These are phyloP conservation scores for Trichosanthes truncata DNA, from an alignment of 306 rosid genomes.

Conservation along the genomic window DNA sequence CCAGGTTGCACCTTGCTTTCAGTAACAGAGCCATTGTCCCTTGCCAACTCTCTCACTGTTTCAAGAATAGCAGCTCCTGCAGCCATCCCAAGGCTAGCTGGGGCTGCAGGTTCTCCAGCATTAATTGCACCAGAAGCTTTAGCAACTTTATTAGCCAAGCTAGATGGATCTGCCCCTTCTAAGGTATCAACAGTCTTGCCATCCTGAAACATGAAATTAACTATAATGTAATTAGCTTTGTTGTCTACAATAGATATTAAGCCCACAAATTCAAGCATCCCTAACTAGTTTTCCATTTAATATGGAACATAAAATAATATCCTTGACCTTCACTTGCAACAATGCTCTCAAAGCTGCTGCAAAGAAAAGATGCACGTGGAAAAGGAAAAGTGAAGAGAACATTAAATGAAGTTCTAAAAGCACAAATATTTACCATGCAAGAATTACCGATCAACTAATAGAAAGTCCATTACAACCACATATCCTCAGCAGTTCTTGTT, in stretches of 20 bases:
- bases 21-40: constrained; percentile 43
- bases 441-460: not conserved
- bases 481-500: not conserved
- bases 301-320: not conserved
- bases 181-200: constrained; percentile 72
- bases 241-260: not conserved
- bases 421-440: not conserved
- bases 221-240: not conserved
- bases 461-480: not conserved
- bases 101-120: constrained; percentile 77
- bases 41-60: constrained; percentile 58
- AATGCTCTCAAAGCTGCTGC: not conserved
- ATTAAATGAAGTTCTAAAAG: not conserved
- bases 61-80: constrained; percentile 69
- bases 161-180: constrained; percentile 98
- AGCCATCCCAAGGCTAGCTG: constrained; percentile 91
- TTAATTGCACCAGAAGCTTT: constrained; percentile 62
- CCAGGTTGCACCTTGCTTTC: constrained; percentile 34
- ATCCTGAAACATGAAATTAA: constrained; percentile 38
- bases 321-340: not conserved
- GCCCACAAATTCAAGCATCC: not conserved
- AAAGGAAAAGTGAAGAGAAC: not conserved
- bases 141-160: constrained; percentile 89
- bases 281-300: not conserved
- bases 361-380: not conserved